Conservation (phyloP, 148 eudicot genomes). For the Selenicereus undatus region DNA sequence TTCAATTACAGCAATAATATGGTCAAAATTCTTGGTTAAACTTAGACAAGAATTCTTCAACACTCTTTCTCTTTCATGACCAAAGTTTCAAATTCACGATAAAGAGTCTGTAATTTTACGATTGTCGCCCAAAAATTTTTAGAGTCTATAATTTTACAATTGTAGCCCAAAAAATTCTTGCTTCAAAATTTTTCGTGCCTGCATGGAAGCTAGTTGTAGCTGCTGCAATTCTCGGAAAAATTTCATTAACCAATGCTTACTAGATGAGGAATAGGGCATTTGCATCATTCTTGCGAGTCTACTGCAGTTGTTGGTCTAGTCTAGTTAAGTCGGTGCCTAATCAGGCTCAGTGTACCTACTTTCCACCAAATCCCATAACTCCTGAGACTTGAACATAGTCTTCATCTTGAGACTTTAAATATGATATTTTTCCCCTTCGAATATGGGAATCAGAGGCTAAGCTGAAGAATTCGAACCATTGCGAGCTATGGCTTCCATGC, state of each 20-base stretch:
- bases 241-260: not conserved
- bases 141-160: too few relatives aligned
- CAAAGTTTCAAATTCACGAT: constrained; percentile 3
- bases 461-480: not conserved
- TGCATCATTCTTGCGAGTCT: not conserved
- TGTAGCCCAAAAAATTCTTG: not conserved
- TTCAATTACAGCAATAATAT: constrained; percentile 1
- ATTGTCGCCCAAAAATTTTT: not conserved
- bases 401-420: constrained; percentile 11
- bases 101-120: not conserved
- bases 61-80: not conserved
- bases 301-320: not conserved
- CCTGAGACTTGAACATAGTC: constrained; percentile 10
- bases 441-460: constrained; percentile 5
- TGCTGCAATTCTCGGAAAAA: not conserved
- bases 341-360: not conserved
- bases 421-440: constrained; percentile 10
- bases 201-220: not conserved
- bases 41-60: not conserved
- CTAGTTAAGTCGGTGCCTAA: not conserved
- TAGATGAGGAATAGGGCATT: not conserved
- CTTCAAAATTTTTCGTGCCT: constrained; percentile 9
- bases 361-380: not conserved
- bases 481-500: not conserved
- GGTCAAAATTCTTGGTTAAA: not conserved